These are phyloP conservation scores for Cutaneotrichosporon sp. DNA, from an alignment of 1,284 basidiomycete species.

Conservation along the genomic window DNA sequence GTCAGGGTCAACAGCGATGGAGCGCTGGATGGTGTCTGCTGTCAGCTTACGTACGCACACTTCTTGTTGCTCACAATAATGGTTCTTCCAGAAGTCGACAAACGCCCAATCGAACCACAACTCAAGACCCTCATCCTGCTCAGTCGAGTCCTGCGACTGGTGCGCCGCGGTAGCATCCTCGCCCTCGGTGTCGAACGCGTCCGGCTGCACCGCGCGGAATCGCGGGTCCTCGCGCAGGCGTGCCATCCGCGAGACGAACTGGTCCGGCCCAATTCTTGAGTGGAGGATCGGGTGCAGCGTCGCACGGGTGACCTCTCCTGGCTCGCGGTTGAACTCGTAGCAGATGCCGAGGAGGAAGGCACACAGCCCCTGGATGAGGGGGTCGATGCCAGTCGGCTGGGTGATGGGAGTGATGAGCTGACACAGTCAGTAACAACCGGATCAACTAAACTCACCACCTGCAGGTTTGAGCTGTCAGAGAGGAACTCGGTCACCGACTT, in stretches of 20 bases:
- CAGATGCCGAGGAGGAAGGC: conserved; percentile 89
- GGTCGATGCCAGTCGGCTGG: conserved; percentile 80
- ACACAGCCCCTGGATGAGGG: conserved; percentile 83
- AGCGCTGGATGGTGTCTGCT: conserved; percentile 58
- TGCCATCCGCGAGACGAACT: conserved; percentile 80
- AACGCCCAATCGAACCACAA: conserved; percentile 98
- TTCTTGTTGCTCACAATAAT: conserved; percentile 69
- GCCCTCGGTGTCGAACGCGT: conserved; percentile 57
- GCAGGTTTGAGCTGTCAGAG: conserved; percentile 79
- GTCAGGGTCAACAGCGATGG: conserved; percentile 58
- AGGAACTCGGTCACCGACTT: conserved; percentile 83
- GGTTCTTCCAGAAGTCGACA: conserved; percentile 98
- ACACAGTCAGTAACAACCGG: neutral
- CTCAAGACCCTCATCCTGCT: conserved; percentile 68
- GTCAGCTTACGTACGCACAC: neutral
- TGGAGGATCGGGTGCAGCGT: conserved; percentile 84
- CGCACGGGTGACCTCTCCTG: conserved; percentile 82
- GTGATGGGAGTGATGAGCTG: conserved; percentile 93
- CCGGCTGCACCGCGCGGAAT: conserved; percentile 84
- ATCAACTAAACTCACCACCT: conserved; percentile 65
- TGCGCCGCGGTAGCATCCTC: conserved; percentile 32
- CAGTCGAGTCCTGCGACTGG: conserved; percentile 39
- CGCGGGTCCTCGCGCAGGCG: conserved; percentile 85
- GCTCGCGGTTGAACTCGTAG: conserved; percentile 92
- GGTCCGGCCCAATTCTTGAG: conserved; percentile 77